Evolutionary conservation across 2,329 filamentous ascomycete genomes (phyloP).

Genomic region (Colletotrichum karsti): DNA sequence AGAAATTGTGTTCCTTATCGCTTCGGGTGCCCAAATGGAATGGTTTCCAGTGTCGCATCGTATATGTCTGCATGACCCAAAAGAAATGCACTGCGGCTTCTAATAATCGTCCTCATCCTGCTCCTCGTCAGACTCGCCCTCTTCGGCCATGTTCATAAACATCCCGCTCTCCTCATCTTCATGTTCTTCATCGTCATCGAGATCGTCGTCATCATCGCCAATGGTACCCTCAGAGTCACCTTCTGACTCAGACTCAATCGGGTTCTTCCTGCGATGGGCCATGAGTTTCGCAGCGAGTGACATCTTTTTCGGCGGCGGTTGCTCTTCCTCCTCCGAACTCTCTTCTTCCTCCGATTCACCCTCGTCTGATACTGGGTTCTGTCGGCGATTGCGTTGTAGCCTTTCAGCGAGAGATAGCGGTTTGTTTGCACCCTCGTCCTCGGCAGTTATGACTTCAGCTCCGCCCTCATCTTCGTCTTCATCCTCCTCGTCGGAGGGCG

Average conservation of each 20-base stretch:
- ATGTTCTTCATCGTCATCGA: constrained; percentile 28
- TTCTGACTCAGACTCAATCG: constrained; percentile 31
- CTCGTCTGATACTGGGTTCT: constrained; percentile 17
- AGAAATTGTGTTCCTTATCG: too few relatives aligned
- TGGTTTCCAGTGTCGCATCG: too few relatives aligned
- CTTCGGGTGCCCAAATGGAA: too few relatives aligned
- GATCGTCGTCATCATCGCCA: constrained; percentile 29
- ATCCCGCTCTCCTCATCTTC: constrained; percentile 34
- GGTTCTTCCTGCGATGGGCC: constrained; percentile 29
- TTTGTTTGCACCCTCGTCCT: background rate
- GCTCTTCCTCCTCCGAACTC: constrained; percentile 23
- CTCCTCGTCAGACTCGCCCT: constrained; percentile 27
- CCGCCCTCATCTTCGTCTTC: constrained; percentile 28
- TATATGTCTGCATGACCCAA: background rate
- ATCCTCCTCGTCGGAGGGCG: constrained; percentile 6
- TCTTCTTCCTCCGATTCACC: constrained; percentile 10
- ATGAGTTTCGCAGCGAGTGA: constrained; percentile 35
- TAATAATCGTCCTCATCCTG: constrained; percentile 14
- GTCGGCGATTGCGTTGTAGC: constrained; percentile 11
- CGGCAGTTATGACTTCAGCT: background rate
- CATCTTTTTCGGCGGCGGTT: constrained; percentile 21
- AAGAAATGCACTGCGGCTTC: background rate
- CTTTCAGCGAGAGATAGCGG: constrained; percentile 9
- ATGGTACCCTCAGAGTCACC: constrained; percentile 32
- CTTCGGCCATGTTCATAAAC: constrained; percentile 43